Evolutionary conservation across 2,329 filamentous ascomycete species (phyloP).

Genomic region (Elsinoe arachidis): DNA sequence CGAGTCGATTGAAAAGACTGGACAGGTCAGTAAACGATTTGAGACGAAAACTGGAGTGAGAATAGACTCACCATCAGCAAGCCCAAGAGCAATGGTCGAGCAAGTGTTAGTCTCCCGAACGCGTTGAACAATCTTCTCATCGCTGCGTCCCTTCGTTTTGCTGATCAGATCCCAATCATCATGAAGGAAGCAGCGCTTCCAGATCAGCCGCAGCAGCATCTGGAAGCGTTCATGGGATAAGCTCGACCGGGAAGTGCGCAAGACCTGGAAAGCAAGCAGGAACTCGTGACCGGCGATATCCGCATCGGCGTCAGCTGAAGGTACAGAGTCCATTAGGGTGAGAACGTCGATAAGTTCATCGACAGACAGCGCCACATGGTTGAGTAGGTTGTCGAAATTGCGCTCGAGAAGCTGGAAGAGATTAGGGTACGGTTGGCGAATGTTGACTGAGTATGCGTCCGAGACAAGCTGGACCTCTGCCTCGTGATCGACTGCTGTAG

Average conservation of each 20-base stretch:
- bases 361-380: constrained; percentile 56
- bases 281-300: constrained; percentile 57
- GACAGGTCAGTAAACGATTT: constrained; percentile 22
- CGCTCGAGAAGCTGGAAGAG: constrained; percentile 64
- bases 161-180: constrained; percentile 81
- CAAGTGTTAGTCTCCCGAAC: constrained; percentile 34
- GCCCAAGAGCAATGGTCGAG: constrained; percentile 47
- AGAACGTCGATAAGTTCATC: constrained; percentile 63
- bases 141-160: constrained; percentile 64
- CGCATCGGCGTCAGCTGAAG: constrained; percentile 34
- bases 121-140: constrained; percentile 55
- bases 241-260: constrained; percentile 46
- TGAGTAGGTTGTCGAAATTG: constrained; percentile 59
- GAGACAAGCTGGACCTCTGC: constrained; percentile 65
- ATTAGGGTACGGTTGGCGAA: constrained; percentile 47
- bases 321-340: constrained; percentile 61
- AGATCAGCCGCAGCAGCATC: constrained; percentile 56
- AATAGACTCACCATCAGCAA: constrained; percentile 50
- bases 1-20: constrained; percentile 16
- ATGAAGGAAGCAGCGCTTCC: constrained; percentile 75
- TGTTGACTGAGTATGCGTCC: constrained; percentile 14
- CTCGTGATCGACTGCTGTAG: constrained; percentile 66
- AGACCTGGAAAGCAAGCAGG: constrained; percentile 58
- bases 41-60: neutral
- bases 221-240: constrained; percentile 47